phyloP scores from a whole-genome alignment of 78 protist species.

The Emiliania huxleyi region DNA sequence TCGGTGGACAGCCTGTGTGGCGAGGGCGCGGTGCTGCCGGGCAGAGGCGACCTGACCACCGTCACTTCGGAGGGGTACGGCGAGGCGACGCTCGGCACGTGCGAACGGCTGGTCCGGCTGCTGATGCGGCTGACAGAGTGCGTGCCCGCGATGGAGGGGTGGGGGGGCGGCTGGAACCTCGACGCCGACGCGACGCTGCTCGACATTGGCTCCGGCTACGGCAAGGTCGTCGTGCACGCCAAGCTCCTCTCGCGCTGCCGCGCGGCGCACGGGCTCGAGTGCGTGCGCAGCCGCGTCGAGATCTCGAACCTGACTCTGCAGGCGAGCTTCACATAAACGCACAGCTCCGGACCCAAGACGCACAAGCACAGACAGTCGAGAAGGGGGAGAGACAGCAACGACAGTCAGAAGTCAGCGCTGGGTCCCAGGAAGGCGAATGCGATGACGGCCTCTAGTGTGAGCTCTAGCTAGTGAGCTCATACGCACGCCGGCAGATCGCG shows the following conservation, averaged over 20 bases:
- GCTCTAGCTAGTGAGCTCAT: too few relatives aligned
- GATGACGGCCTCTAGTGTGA: too few relatives aligned
- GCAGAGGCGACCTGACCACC: neutral
- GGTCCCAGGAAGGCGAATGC: too few relatives aligned
- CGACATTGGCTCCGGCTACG: neutral
- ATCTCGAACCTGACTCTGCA: neutral
- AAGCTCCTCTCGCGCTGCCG: neutral
- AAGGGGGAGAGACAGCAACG: too few relatives aligned
- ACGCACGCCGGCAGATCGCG: too few relatives aligned
- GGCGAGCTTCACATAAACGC: too few relatives aligned
- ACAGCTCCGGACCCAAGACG: too few relatives aligned
- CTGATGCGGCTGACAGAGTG: neutral
- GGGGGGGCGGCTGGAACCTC: neutral
- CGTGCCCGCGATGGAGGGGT: neutral
- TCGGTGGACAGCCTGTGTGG: too few relatives aligned
- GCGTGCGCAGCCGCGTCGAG: neutral
- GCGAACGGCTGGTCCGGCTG: neutral
- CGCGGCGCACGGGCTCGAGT: neutral
- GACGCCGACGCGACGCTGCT: neutral
- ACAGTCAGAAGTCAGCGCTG: too few relatives aligned
- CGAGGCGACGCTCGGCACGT: neutral
- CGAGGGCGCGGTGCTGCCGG: neutral
- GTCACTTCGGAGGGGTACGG: neutral
- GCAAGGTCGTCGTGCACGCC: conserved; percentile 13
- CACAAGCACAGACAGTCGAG: too few relatives aligned